phyloP scores from a whole-genome alignment of 371 early-diverging fungal genomes.

The Mortierella sp. region DNA sequence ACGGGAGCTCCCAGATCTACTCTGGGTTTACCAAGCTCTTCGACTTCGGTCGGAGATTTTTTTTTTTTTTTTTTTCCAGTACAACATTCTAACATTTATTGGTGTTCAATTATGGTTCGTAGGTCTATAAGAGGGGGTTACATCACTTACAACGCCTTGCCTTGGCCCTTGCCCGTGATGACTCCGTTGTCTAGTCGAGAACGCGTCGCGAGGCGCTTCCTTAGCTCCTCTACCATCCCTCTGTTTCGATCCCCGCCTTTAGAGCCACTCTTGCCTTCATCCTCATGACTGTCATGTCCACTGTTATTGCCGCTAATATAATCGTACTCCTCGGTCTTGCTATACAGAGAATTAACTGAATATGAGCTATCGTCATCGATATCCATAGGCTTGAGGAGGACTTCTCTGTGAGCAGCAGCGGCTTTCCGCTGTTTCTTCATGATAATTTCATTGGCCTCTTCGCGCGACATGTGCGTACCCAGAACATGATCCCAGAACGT shows the following conservation, averaged over 20 bases:
- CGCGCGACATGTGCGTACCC: constrained; percentile 62
- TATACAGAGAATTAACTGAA: background rate
- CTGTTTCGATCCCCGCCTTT: background rate
- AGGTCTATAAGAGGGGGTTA: too few species aligned
- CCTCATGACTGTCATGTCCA: constrained; percentile 50
- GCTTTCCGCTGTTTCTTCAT: constrained; percentile 54
- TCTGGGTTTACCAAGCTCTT: too few species aligned
- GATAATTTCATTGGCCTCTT: constrained; percentile 53
- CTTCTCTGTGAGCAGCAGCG: constrained; percentile 12
- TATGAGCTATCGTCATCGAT: constrained; percentile 9
- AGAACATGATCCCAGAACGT: constrained; percentile 81
- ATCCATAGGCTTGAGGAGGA: constrained; percentile 8
- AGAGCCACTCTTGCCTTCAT: constrained; percentile 12
- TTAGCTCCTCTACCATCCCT: background rate
- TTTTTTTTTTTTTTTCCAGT: too few species aligned
- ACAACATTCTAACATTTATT: too few species aligned
- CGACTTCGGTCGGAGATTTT: too few species aligned
- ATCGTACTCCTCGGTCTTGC: constrained; percentile 45
- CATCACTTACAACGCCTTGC: constrained; percentile 51
- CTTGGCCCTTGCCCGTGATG: constrained; percentile 54
- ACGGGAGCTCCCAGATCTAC: too few species aligned
- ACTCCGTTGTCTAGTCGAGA: constrained; percentile 48
- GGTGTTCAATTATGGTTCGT: too few species aligned
- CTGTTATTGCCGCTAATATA: constrained; percentile 55
- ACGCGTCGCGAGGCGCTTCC: constrained; percentile 35